These are phyloP conservation scores for Backusella tuberculispora DNA, from an alignment of 192 early-diverging fungal species.

Conservation along the genomic window DNA sequence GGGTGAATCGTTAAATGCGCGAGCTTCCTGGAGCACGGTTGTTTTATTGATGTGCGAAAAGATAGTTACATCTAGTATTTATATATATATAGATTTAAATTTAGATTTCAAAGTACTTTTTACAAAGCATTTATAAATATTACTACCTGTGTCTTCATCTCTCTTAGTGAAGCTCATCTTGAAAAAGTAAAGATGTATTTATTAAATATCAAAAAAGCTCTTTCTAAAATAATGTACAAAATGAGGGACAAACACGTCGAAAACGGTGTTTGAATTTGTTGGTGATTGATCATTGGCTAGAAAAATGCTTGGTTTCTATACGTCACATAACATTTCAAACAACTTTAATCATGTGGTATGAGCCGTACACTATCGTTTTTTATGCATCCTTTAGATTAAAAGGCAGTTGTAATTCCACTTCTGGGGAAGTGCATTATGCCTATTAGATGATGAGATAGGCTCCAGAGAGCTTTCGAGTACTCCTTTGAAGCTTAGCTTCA, in stretches of 20 bases:
- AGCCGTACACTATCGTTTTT: no score
- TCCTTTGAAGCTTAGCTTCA: no score
- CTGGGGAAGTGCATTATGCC: no score
- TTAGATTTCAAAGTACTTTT: neutral
- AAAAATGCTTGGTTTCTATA: neutral
- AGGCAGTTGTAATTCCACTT: no score
- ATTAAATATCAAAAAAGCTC: neutral
- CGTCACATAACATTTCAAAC: no score
- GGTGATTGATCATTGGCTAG: neutral
- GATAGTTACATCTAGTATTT: constrained; percentile 64
- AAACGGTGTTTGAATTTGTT: constrained; percentile 11
- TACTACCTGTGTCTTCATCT: constrained; percentile 70
- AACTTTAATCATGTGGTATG: no score
- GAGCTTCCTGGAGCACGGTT: constrained; percentile 92
- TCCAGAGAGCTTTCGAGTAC: no score
- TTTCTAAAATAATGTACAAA: neutral
- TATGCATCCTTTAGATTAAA: no score
- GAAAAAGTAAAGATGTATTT: neutral
- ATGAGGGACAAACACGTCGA: neutral
- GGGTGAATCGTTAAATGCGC: constrained; percentile 95
- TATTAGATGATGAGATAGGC: no score
- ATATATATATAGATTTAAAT: neutral
- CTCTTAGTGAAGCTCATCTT: constrained; percentile 31
- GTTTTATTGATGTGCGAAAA: constrained; percentile 92
- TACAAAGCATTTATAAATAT: neutral